Conservation (phyloP, 768 basidiomycete genomes). For the Amanita phalloides region DNA sequence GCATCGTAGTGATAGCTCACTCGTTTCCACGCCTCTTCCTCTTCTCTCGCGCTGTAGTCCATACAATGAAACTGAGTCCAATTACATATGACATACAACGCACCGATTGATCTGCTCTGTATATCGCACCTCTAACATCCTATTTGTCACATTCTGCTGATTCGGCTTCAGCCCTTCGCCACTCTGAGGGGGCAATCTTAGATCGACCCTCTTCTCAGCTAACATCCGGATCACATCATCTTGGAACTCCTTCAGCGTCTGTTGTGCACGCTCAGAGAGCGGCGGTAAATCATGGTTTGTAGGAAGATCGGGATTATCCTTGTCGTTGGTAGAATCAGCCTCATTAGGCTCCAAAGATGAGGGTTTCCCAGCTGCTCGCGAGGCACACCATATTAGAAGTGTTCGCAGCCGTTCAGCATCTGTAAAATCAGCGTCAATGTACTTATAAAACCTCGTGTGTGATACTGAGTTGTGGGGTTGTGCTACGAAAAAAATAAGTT, state of each 20-base stretch:
- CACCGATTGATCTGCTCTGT: constrained; percentile 56
- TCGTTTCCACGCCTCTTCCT: constrained; percentile 66
- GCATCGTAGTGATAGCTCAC: constrained; percentile 49
- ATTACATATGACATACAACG: constrained; percentile 14
- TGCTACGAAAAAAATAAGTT: constrained; percentile 25
- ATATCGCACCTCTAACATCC: constrained; percentile 56
- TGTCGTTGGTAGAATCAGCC: constrained; percentile 17
- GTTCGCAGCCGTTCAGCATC: constrained; percentile 64
- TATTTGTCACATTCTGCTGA: constrained; percentile 69
- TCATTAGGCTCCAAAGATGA: constrained; percentile 18
- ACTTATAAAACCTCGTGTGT: constrained; percentile 64
- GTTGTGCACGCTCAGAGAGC: constrained; percentile 34
- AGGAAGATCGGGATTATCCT: constrained; percentile 16
- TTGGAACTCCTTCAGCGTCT: constrained; percentile 39
- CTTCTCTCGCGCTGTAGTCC: constrained; percentile 31
- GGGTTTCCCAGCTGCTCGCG: constrained; percentile 36
- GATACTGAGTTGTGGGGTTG: constrained; percentile 69
- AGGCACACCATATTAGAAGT: constrained; percentile 64
- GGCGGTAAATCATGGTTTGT: constrained; percentile 26
- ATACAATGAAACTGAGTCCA: background rate
- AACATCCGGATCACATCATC: constrained; percentile 56
- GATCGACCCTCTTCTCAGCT: constrained; percentile 59
- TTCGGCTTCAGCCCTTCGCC: constrained; percentile 34
- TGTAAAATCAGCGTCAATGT: constrained; percentile 69
- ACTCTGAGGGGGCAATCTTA: constrained; percentile 20